Conservation (phyloP, 768 basidiomycete genomes). For the Crassisporium funariophilum region DNA sequence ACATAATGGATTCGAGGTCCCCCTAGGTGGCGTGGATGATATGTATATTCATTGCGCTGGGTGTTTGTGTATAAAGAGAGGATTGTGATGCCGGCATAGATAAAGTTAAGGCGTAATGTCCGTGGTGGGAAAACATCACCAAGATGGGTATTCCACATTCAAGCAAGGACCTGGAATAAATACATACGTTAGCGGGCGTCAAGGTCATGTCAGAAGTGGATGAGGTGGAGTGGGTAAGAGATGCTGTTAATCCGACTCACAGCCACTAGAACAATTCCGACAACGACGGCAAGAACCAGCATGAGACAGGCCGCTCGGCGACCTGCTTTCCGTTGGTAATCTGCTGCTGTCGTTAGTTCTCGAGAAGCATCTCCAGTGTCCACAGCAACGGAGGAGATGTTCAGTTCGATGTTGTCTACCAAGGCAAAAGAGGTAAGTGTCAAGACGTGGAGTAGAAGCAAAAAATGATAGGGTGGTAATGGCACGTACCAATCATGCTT, state of each 20-base stretch:
- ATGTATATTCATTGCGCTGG: no score
- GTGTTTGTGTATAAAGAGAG: no score
- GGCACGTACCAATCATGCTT: slow-evolving; percentile 80
- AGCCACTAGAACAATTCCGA: slow-evolving; percentile 87
- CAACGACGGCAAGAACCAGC: slow-evolving; percentile 83
- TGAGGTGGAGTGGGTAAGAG: slow-evolving; percentile 17
- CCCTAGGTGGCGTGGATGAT: no score
- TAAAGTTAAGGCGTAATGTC: not conserved
- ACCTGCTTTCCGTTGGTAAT: slow-evolving; percentile 94
- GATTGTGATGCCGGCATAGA: slow-evolving; percentile 4
- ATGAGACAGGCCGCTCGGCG: slow-evolving; percentile 87
- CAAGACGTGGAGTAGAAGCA: not conserved
- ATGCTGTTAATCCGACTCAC: slow-evolving; percentile 51
- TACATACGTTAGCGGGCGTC: not conserved
- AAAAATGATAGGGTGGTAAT: not conserved
- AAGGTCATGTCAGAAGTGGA: not conserved
- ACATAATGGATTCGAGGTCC: no score
- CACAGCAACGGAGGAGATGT: slow-evolving; percentile 82
- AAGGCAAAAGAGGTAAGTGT: not conserved
- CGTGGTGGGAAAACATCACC: no score
- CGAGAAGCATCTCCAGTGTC: slow-evolving; percentile 83
- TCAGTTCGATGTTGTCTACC: slow-evolving; percentile 92
- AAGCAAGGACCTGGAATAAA: not conserved
- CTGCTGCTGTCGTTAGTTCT: slow-evolving; percentile 86
- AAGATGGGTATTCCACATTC: not conserved